Base-by-base conservation (phyloP, 208 protist genomes). In the Histomonas meleagridis region DNA sequence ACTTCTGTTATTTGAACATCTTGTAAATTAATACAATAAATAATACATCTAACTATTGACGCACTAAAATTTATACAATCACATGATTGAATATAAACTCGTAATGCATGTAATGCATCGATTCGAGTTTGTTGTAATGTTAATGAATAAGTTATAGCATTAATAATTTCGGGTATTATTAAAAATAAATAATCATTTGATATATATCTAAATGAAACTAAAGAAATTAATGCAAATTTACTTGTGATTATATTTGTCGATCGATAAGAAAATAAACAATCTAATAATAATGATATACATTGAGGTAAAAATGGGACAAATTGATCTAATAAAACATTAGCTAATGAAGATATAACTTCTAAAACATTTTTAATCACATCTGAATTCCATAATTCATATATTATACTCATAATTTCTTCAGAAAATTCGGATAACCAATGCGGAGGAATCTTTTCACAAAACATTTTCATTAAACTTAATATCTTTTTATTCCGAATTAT, bases 271-370 rank as follows among this genome's bases (percentile, higher is more conserved):
- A 51, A 46, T 28, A 86, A 86, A 21, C 76, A 86, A 28, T 86
- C 76, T 7, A 86, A 28, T 12, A 86, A 21, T 16, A 86, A 38
- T 9, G 76, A 38, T 21, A 86, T 86, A 46, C 76, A 86, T 55
- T 86, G 76, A 32, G 76, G 76, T 7, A 86, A 38, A 46, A 86
- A 86, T n/a, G 76, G 76, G 16, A 16, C 46, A 38, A 86, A 86
- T 86, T n/a, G 23, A 55, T 86, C 46, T 1, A 55, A 16, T 32
- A 86, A 35, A 55, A 55, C 76, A 38, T 16, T 16, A 21, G 76
- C 76, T 1, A 86, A 38, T 38, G 76, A 40, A 55, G 76, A 46
- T 40, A 86, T 43, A 57, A 86, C 46, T 38, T 16, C 43, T 3
- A 86, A 21, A 16, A 86, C 46, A 86, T 86, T n/a, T 10, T 46